Conservation (phyloP, 495 filamentous ascomycete genomes). For the Cladorrhinum samala region DNA sequence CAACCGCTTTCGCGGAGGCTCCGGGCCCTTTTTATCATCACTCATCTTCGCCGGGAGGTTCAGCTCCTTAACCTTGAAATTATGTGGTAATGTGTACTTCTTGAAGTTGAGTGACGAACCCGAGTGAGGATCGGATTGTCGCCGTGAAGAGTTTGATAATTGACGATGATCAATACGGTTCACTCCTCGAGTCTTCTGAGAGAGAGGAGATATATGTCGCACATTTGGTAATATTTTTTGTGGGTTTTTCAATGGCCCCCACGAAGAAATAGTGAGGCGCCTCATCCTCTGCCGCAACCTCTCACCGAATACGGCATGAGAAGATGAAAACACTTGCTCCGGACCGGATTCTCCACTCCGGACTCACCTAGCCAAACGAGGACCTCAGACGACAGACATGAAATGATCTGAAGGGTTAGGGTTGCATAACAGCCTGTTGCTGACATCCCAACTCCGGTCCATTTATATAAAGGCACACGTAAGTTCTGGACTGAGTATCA, state of each 20-base stretch:
- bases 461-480: too few species aligned
- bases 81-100: conserved; percentile 21
- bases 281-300: too few species aligned
- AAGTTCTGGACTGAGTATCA: too few species aligned
- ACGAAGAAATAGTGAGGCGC: not conserved
- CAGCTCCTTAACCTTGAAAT: conserved; percentile 2
- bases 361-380: not conserved
- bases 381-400: too few species aligned
- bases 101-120: conserved; percentile 13
- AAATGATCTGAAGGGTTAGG: not conserved
- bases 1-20: conserved; percentile 24
- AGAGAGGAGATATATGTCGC: too few species aligned
- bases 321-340: not conserved
- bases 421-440: too few species aligned
- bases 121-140: too few species aligned
- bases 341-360: not conserved
- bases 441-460: too few species aligned
- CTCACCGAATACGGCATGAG: too few species aligned
- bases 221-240: not conserved
- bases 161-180: too few species aligned
- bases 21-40: not conserved
- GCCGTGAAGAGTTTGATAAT: too few species aligned
- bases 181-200: too few species aligned
- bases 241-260: not conserved
- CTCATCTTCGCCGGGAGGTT: conserved; percentile 11